Percentiles rank a stretch among this genome's conserved stretches.
Conservation (phyloP, 192 early-diverging fungal species). For the Backusella tuberculispora region DNA sequence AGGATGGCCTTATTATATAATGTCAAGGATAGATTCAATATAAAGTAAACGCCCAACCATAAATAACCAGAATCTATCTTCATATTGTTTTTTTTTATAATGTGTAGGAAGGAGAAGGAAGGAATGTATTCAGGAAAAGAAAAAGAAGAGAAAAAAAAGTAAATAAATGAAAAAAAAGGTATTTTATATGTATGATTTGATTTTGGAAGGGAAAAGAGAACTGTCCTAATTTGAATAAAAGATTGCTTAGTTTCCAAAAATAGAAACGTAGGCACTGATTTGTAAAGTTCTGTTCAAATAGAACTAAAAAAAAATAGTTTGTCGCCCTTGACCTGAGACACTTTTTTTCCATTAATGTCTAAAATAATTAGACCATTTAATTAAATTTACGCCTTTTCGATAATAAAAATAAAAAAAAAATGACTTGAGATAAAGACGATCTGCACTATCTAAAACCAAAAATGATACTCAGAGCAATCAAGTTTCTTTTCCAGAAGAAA, state of each 20-base stretch:
- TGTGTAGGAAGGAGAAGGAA: conserved; percentile 18
- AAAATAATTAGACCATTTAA: neutral
- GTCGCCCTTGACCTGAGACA: neutral
- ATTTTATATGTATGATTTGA: neutral
- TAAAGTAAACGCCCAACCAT: conserved; percentile 60
- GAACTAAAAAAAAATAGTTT: too few relatives aligned
- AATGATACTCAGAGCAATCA: neutral
- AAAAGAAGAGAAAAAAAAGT: neutral
- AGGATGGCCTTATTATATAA: conserved; percentile 69
- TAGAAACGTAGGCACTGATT: conserved; percentile 2
- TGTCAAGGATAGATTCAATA: conserved; percentile 65
- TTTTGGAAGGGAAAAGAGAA: neutral
- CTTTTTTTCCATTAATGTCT: neutral
- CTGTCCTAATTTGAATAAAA: neutral
- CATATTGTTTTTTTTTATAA: neutral
- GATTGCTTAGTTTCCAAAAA: neutral
- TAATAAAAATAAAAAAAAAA: too few relatives aligned
- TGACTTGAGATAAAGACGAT: neutral
- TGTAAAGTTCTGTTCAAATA: conserved; percentile 11
- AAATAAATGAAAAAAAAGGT: neutral
- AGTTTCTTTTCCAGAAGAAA: neutral
- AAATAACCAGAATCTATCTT: conserved; percentile 28
- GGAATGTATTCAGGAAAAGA: neutral
- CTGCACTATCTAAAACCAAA: neutral
- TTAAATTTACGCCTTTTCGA: neutral